A percentile compares a stretch with the other conserved stretches of the same genome.
Conservation (phyloP, 768 basidiomycete species). For the Boletus huronensis region DNA sequence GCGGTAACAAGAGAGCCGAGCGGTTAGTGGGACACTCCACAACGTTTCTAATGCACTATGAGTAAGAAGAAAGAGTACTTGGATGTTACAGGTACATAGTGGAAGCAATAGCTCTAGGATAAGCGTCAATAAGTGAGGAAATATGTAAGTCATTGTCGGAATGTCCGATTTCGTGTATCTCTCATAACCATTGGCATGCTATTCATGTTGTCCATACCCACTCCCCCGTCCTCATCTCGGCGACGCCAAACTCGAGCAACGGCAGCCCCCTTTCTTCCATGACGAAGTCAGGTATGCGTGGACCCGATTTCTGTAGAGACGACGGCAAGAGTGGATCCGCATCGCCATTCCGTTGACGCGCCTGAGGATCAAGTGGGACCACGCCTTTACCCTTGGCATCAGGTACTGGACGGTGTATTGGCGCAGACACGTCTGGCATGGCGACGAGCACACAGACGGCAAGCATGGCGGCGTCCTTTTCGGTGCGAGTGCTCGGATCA, state of each 20-base stretch:
- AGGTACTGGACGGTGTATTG: neutral
- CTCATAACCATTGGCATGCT: neutral
- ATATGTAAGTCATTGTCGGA: neutral
- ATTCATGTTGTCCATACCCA: neutral
- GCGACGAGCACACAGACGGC: slow-evolving; percentile 20
- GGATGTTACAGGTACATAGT: neutral
- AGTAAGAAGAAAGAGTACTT: neutral
- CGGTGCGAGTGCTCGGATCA: neutral
- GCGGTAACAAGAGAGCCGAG: neutral
- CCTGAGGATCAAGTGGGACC: slow-evolving; percentile 5
- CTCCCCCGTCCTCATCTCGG: slow-evolving; percentile 2
- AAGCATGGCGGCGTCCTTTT: slow-evolving; percentile 3
- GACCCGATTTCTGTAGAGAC: neutral
- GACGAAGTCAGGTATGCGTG: neutral
- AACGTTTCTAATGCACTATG: neutral
- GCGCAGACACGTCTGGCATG: slow-evolving; percentile 19
- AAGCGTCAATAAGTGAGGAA: neutral
- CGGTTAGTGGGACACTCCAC: neutral
- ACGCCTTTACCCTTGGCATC: slow-evolving; percentile 20
- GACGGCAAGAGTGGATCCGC: slow-evolving; percentile 4
- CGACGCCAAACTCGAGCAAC: slow-evolving; percentile 20
- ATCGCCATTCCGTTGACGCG: neutral
- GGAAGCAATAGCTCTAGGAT: neutral
- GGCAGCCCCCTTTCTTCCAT: neutral
- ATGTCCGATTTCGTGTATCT: neutral